Evolutionary conservation across 257 asterid species (phyloP).

Genomic region (Ophiorrhiza pumila): DNA sequence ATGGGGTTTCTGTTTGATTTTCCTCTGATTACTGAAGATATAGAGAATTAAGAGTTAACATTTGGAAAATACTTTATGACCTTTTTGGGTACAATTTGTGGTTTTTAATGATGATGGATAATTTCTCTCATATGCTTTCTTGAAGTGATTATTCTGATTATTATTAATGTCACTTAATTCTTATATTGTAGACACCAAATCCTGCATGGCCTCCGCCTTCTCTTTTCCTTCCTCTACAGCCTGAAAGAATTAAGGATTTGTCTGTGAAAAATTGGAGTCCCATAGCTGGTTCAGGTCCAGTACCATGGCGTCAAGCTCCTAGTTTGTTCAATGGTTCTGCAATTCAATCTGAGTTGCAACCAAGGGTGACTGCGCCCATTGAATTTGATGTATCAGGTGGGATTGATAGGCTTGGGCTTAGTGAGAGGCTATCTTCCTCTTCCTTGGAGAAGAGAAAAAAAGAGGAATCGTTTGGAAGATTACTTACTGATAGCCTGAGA

Average conservation of each 20-base stretch:
- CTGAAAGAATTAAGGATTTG: constrained; percentile 77
- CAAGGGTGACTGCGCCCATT: constrained; percentile 47
- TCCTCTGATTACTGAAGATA: neutral
- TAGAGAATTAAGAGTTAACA: neutral
- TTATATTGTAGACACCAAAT: constrained; percentile 74
- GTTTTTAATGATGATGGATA: neutral
- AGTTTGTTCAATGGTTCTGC: constrained; percentile 51
- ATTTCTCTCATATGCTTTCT: neutral
- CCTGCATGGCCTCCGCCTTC: constrained; percentile 99
- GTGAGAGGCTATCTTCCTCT: constrained; percentile 44
- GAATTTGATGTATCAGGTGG: constrained; percentile 47
- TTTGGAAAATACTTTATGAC: neutral
- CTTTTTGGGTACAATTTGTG: neutral
- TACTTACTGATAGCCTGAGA: constrained; percentile 46
- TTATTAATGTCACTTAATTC: neutral
- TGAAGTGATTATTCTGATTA: neutral
- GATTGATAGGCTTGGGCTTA: constrained; percentile 31
- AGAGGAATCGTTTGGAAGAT: constrained; percentile 46
- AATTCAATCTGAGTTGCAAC: constrained; percentile 45
- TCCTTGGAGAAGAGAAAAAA: constrained; percentile 41
- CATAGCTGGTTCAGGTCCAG: constrained; percentile 76
- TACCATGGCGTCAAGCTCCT: constrained; percentile 82
- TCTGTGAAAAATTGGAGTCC: constrained; percentile 61
- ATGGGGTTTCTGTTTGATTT: neutral
- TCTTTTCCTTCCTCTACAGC: constrained; percentile 65